Percentiles rank a stretch among this genome's conserved stretches.
These are phyloP conservation scores for Jasminum sambac DNA, from an alignment of 257 asterid species.

Conservation along the genomic window DNA sequence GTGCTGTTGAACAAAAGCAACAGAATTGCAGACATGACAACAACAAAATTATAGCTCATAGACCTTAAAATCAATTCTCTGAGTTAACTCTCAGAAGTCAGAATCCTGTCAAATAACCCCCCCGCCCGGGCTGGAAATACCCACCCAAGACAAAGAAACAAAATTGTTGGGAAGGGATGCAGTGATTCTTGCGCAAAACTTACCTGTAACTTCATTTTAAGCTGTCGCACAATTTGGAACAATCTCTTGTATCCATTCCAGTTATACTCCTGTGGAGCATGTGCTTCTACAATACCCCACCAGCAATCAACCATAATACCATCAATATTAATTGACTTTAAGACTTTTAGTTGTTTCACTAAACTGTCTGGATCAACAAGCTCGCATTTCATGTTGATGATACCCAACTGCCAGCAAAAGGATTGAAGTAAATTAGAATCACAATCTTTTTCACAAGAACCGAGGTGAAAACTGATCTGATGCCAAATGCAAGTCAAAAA, in stretches of 20 bases:
- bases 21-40: background rate
- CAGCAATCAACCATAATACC: conserved; percentile 94
- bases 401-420: conserved; percentile 73
- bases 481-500: conserved; percentile 22
- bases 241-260: conserved; percentile 92
- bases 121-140: no score
- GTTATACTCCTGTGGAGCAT: conserved; percentile 85
- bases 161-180: background rate
- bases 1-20: background rate
- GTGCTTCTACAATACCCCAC: conserved; percentile 98
- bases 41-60: background rate
- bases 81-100: background rate
- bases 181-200: conserved; percentile 18
- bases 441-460: background rate
- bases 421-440: conserved; percentile 22
- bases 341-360: conserved; percentile 70
- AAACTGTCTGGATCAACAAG: conserved; percentile 86
- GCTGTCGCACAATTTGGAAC: conserved; percentile 75
- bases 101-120: background rate
- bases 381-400: conserved; percentile 84
- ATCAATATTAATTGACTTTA: conserved; percentile 73
- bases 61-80: background rate
- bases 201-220: conserved; percentile 84
- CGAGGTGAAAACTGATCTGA: conserved; percentile 6
- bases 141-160: background rate